These are phyloP conservation scores for Dichomitus squalens DNA, from an alignment of 1,284 basidiomycete genomes.

Conservation along the genomic window DNA sequence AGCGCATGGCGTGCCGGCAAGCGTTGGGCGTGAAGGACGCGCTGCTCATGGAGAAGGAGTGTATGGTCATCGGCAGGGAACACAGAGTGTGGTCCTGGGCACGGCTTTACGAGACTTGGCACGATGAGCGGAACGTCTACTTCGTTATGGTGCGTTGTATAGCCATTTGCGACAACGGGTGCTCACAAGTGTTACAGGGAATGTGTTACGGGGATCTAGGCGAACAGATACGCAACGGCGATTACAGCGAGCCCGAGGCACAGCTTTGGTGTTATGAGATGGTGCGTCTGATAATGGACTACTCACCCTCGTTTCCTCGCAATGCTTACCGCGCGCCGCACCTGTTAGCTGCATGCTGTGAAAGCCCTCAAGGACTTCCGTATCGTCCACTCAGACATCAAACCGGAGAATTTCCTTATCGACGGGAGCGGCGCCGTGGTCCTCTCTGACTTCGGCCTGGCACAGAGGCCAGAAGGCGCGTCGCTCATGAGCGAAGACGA, in stretches of 20 bases:
- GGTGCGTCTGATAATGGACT: neutral
- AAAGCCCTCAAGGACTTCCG: constrained; percentile 50
- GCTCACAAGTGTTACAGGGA: neutral
- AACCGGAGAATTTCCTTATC: constrained; percentile 66
- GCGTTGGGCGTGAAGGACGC: neutral
- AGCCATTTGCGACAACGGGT: neutral
- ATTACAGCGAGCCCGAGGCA: neutral
- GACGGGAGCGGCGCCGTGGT: constrained; percentile 50
- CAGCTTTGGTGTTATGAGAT: constrained; percentile 14
- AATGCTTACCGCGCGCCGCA: neutral
- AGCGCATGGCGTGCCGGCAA: constrained; percentile 15
- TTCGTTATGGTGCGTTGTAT: constrained; percentile 27
- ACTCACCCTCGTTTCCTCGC: neutral
- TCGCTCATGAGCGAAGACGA: neutral
- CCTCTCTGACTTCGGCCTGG: constrained; percentile 67
- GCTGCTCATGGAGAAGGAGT: constrained; percentile 14
- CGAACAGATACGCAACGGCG: neutral
- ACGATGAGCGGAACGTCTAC: constrained; percentile 24
- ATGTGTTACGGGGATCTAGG: constrained; percentile 5
- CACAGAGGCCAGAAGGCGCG: constrained; percentile 32
- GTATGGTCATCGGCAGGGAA: constrained; percentile 9
- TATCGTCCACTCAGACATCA: constrained; percentile 69
- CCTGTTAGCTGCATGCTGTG: neutral
- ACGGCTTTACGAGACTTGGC: constrained; percentile 21
- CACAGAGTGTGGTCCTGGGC: constrained; percentile 1